A percentile compares a stretch with the other conserved stretches of the same genome.
Evolutionary conservation across 345 rosid genomes (phyloP).

Genomic region (Populus ilicifolia): DNA sequence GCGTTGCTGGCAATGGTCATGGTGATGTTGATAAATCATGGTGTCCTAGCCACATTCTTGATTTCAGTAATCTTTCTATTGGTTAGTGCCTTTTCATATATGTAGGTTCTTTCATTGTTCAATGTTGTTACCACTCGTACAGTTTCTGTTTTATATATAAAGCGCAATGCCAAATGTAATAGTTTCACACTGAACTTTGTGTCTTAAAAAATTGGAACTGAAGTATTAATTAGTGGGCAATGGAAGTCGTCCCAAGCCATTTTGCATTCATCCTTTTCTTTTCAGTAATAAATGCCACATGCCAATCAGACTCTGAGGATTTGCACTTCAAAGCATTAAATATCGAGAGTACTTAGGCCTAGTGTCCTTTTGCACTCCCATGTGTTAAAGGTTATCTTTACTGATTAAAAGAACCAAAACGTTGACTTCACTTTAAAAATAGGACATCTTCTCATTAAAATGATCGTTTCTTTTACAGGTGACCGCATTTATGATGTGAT

Average conservation of each 20-base stretch:
- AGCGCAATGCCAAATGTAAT: no score
- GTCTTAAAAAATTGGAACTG: no score
- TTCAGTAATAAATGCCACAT: neutral
- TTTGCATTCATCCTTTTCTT: neutral
- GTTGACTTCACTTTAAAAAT: neutral
- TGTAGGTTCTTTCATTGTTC: neutral
- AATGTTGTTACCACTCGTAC: neutral
- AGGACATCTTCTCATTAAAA: neutral
- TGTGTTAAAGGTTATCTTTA: neutral
- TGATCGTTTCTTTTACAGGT: conserved; percentile 50
- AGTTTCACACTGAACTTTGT: neutral
- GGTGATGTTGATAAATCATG: conserved; percentile 44
- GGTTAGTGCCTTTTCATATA: conserved; percentile 41
- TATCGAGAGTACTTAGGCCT: neutral
- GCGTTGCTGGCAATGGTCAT: conserved; percentile 27
- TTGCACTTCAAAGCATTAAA: conserved; percentile 2
- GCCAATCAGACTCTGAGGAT: neutral
- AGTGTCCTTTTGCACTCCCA: neutral
- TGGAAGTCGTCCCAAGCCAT: no score
- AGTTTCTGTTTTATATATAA: neutral
- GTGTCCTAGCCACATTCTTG: conserved; percentile 69
- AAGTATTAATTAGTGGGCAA: no score
- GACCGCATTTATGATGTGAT: conserved; percentile 76
- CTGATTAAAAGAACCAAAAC: neutral
- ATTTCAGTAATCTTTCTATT: conserved; percentile 70